Evolutionary conservation across 176 grass and related monocot genomes (phyloP), one percentile per base, ranked within the genome.

Genomic region (Avena sativa): DNA sequence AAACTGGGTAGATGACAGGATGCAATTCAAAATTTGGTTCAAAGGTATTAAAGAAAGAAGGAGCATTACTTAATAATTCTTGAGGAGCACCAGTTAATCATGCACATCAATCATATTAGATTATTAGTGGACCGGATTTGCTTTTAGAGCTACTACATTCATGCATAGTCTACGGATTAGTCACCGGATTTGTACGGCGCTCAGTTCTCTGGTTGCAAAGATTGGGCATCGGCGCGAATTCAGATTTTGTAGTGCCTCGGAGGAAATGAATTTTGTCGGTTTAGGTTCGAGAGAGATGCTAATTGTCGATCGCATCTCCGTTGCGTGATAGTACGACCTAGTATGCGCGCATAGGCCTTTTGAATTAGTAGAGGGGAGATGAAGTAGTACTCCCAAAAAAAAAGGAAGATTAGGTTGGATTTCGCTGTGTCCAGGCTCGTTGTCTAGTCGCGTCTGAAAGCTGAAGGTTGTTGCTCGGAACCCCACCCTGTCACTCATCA

Each of bases 141-240:
- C 81, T 87, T 83, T 88, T 15, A 23, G 6, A 81, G 28, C 28
- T 28, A 88, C 76, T 84, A 87, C 65, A 83, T 78, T 72, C 71
- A 64, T 30, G 34, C 34, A 73, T 75, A 57, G 19, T 86, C 44
- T 14, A 55, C 43, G 46, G 53, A 63, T 59, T 21, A 87, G 6
- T 82, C n/a, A 23, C 23, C 23, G 23, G 23, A 23, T 23, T 23
- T 23, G 72, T 49, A 58, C 61, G 80, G 79, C 71, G 71, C 49
- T n/a, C 71, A 68, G 71, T 40, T 43, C 40, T 43, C 40, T 6
- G 40, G 40, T 7, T 43, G 40, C 40, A 43, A 43, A 43, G 6
- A 43, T 43, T 1, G 40, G 6, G 6, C 40, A 43, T 48, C 1
- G 46, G 46, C 46, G 1, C 46, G 9, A 48, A 48, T 48, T 48